Conservation (phyloP, 176 grass and related monocot species). For the Carex littledalei region DNA sequence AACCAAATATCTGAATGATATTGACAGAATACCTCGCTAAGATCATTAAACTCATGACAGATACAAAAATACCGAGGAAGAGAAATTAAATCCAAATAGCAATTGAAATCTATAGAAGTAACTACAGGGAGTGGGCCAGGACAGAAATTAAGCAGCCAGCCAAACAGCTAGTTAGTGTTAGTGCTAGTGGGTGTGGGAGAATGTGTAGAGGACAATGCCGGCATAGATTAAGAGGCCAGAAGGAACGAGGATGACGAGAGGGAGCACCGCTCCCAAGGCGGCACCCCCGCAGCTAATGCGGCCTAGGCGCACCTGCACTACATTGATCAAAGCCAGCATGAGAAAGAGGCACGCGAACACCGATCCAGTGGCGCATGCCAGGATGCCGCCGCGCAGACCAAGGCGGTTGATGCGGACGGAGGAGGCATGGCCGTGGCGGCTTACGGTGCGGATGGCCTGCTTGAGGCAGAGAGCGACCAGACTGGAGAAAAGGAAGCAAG, state of each 20-base stretch:
- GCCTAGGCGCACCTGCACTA: constrained; percentile 83
- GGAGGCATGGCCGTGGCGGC: not conserved
- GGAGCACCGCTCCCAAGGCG: constrained; percentile 45
- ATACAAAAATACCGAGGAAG: not conserved
- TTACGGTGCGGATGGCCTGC: constrained; percentile 62
- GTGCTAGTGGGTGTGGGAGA: constrained; percentile 27
- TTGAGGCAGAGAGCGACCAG: constrained; percentile 96
- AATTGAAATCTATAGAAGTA: not conserved
- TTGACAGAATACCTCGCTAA: not conserved
- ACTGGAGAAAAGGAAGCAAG: constrained; percentile 96
- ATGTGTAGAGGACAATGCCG: constrained; percentile 64
- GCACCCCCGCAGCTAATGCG: constrained; percentile 56
- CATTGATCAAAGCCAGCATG: constrained; percentile 80
- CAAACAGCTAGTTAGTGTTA: not conserved
- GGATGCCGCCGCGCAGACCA: constrained; percentile 59
- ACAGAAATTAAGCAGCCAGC: not conserved
- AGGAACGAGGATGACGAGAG: constrained; percentile 67
- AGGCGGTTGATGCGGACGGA: constrained; percentile 45
- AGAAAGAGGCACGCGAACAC: constrained; percentile 65
- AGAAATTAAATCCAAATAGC: not conserved
- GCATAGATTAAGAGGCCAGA: constrained; percentile 72
- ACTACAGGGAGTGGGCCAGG: not conserved
- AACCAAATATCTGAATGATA: not conserved
- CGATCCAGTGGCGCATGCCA: constrained; percentile 54
- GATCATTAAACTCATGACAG: not conserved